Conservation (phyloP, 148 eudicot genomes). For the Spergularia bocconei region DNA sequence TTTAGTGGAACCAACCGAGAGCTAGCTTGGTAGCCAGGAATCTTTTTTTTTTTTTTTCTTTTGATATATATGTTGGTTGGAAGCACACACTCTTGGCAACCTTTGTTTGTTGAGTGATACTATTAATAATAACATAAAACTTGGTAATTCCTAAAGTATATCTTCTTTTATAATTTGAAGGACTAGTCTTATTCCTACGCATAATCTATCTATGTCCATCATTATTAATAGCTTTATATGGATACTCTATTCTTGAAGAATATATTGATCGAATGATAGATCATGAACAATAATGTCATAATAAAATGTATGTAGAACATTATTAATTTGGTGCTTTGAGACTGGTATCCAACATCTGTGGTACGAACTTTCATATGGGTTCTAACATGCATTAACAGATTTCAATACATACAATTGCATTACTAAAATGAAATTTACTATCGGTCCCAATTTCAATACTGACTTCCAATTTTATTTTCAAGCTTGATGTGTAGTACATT, state of each 20-base stretch:
- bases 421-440: too few species aligned
- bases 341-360: too few species aligned
- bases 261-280: background rate
- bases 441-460: too few species aligned
- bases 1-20: conserved; percentile 55
- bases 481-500: too few species aligned
- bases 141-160: background rate
- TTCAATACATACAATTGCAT: too few species aligned
- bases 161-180: conserved; percentile 6
- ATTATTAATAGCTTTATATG: conserved; percentile 4
- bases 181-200: background rate
- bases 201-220: background rate
- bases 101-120: conserved; percentile 19
- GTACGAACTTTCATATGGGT: background rate
- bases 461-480: too few species aligned
- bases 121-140: background rate
- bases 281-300: too few species aligned
- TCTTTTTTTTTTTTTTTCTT: conserved; percentile 25
- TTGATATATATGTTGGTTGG: conserved; percentile 48
- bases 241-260: background rate
- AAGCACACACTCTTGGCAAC: conserved; percentile 34
- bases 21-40: conserved; percentile 34
- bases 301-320: too few species aligned
- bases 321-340: too few species aligned
- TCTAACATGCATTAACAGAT: too few species aligned